A percentile compares a stretch with the other conserved stretches of the same genome.
phyloP scores from a whole-genome alignment of 2,329 filamentous ascomycete species.

The Arthrinium puccinioides region DNA sequence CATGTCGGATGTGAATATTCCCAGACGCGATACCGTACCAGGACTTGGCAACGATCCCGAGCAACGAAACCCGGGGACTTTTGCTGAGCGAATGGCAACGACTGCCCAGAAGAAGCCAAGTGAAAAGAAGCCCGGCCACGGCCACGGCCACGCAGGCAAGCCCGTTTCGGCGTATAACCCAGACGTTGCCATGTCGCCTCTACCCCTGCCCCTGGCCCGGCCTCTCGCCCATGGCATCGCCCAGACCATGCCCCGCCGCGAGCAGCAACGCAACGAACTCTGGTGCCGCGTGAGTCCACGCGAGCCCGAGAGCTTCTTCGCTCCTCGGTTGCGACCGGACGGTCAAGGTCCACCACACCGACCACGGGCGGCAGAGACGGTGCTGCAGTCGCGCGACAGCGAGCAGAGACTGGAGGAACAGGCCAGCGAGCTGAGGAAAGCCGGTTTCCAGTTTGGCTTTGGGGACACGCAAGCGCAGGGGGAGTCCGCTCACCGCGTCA shows the following conservation, averaged over 20 bases:
- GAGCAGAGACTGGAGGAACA: not conserved
- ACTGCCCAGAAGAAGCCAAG: too few species aligned
- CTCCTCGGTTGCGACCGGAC: not conserved
- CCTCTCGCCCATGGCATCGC: too few species aligned
- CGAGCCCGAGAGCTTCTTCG: not conserved
- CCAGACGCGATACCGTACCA: too few species aligned
- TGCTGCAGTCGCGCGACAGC: not conserved
- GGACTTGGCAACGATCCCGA: too few species aligned
- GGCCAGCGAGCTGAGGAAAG: not conserved
- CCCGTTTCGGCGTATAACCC: too few species aligned
- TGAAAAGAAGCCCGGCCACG: too few species aligned
- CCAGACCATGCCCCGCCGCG: not conserved
- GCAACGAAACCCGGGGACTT: too few species aligned
- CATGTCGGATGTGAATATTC: too few species aligned
- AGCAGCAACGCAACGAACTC: not conserved
- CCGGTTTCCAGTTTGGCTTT: not conserved
- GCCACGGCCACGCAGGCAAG: too few species aligned
- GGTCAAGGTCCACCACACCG: not conserved
- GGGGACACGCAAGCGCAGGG: not conserved
- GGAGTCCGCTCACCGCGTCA: not conserved
- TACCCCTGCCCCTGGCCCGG: too few species aligned
- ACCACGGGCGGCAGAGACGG: not conserved
- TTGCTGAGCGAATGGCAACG: too few species aligned
- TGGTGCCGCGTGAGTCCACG: not conserved
- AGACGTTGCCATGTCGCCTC: too few species aligned